Conservation (phyloP, 2,329 filamentous ascomycete species). For the Ceratocystis cacaofunesta region DNA sequence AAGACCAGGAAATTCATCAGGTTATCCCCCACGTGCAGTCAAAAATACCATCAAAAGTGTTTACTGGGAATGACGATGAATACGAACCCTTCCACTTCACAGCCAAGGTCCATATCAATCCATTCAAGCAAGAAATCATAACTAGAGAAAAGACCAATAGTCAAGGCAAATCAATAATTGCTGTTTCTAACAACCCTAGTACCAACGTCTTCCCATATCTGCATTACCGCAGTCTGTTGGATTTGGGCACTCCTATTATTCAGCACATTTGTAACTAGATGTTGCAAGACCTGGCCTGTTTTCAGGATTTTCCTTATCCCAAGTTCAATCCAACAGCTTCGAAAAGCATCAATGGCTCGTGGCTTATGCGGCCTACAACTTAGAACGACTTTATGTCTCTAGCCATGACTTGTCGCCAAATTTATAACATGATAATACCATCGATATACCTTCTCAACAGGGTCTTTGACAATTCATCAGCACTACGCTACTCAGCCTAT, state of each 20-base stretch:
- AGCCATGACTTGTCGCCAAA: constrained; percentile 7
- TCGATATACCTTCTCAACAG: constrained; percentile 12
- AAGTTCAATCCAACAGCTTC: neutral
- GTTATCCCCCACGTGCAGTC: too few species aligned
- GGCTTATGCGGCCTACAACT: neutral
- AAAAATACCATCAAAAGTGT: neutral
- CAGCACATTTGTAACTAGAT: constrained; percentile 5
- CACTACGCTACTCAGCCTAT: constrained; percentile 11
- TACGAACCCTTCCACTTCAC: constrained; percentile 9
- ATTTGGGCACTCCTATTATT: neutral
- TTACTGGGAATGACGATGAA: neutral
- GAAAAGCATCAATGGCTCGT: neutral
- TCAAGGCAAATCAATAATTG: neutral
- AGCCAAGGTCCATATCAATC: constrained; percentile 4
- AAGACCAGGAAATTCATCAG: too few species aligned
- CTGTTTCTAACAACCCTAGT: neutral
- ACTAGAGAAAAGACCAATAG: neutral
- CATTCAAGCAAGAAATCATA: neutral
- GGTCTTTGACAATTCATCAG: constrained; percentile 11
- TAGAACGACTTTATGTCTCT: constrained; percentile 11
- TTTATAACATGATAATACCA: constrained; percentile 2
- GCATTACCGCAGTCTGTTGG: neutral
- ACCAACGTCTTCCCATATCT: neutral
- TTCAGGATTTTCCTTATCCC: neutral
- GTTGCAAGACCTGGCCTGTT: neutral